Conservation (phyloP, 2,329 filamentous ascomycete genomes). For the Aspergillus sp. region DNA sequence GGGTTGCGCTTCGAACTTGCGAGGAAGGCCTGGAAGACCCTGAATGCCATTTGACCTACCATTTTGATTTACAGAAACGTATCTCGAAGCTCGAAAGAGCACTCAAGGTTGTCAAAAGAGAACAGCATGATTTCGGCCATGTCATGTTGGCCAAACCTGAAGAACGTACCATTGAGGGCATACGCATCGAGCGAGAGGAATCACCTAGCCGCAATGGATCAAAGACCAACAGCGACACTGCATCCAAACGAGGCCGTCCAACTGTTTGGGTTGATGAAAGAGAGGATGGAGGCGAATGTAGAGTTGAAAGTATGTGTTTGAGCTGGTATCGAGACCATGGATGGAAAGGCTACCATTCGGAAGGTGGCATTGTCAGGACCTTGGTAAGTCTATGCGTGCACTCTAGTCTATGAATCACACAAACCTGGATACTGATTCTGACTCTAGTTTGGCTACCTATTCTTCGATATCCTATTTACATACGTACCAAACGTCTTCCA, state of each 20-base stretch:
- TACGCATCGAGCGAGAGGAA: conserved; percentile 65
- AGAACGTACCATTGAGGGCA: conserved; percentile 71
- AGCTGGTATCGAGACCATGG: conserved; percentile 76
- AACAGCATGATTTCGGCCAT: conserved; percentile 91
- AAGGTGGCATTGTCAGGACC: conserved; percentile 88
- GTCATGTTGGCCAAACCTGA: conserved; percentile 70
- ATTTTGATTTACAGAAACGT: conserved; percentile 91
- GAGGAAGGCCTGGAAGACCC: conserved; percentile 81
- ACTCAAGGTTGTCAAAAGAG: conserved; percentile 73
- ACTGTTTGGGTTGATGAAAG: conserved; percentile 83
- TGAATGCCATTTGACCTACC: conserved; percentile 85
- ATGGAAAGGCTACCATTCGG: conserved; percentile 92
- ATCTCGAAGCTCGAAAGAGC: conserved; percentile 85
- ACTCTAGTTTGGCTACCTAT: conserved; percentile 68
- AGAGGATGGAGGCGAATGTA: conserved; percentile 67
- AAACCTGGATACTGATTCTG: neutral
- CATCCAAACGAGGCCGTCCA: conserved; percentile 40
- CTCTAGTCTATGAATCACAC: neutral
- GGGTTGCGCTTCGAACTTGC: conserved; percentile 71
- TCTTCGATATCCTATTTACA: conserved; percentile 87
- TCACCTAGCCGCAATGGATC: conserved; percentile 15
- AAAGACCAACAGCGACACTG: conserved; percentile 9
- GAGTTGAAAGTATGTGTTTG: conserved; percentile 91
- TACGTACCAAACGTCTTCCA: conserved; percentile 97
- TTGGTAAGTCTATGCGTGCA: conserved; percentile 40